Evolutionary conservation across 352 stramenopile species (phyloP), one percentile per base, ranked within the genome.

Genomic region (Phytopythium litorale): DNA sequence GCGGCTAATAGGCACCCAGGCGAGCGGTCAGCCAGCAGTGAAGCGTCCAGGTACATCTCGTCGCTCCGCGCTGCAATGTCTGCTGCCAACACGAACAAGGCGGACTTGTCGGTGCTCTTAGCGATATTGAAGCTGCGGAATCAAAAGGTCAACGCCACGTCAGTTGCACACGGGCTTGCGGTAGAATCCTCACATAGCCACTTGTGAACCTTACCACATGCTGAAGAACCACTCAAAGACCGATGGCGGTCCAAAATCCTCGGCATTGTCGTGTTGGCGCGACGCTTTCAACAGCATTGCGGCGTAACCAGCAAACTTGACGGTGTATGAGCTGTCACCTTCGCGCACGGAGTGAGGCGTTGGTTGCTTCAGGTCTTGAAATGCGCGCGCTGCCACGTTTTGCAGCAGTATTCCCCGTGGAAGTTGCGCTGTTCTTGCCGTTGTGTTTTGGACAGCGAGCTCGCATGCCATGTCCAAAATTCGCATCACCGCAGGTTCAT

Each of bases 141-240:
- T 7, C 21, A 45, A 16, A 3, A 21, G 52, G 18, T 13, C 12
- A 35, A 21, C 21, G 23, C 4, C 3, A 12, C 8, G 23, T 33
- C 35, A 53, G 13, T 32, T 32, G 28, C 28, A 32, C 28, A 32
- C 28, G 3, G 28, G 0, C 28, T 32, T 32, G 0, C 28, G 5
- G 0, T 7, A 32, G 28, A 4, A 5, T 7, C 28, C 28, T 32
- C 28, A 32, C 5, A 32, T 7, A 49, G 21, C 1, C 48, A 3
- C 15, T 23, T 38, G 37, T 4, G 28, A 38, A 21, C 7, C 60
- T 35, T 72, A 94, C 84, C 82, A 88, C 69, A 84, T 91, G 30
- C 68, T 66, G 62, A 85, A 94, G 49, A 94, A 94, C 84, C 84
- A 94, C 53, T 87, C 72, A 25, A 88, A 83, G 1, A 87, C 73